Base-by-base conservation (phyloP, 1,284 basidiomycete genomes). In the Irpex sp. region DNA sequence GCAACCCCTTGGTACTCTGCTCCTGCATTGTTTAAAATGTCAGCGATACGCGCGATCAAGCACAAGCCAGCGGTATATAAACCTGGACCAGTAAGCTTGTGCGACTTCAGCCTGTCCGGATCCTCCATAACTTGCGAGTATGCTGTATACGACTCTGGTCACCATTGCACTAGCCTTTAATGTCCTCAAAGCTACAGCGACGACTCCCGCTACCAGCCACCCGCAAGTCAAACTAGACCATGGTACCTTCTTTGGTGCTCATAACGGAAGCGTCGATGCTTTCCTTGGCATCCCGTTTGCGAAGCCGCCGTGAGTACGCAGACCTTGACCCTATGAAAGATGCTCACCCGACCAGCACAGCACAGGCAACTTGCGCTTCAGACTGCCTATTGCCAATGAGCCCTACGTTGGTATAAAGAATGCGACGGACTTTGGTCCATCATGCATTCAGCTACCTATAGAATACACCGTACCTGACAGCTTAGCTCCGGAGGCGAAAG, bases 391-490 rank as follows among this genome's bases (percentile, higher is more conserved):
- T 42, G 65, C 79, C 0, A 74, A 75, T 18, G 58, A 71, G 0
- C 66, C 77, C 1, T 84, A 83, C 65, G 74, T 65, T 1, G 75
- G 74, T 1, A 72, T 67, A 0, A 67, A 78, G 54, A 65, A 71
- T 18, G 82, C 80, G 0, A 77, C 74, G 0, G 58, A 68, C 0
- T 83, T 74, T 62, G 83, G 82, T 0, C 70, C 74, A 7, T 69
- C 78, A 1, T 86, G 83, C 61, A 78, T 80, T 16, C 83, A 85
- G 59, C 82, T 83, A 64, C 66, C 69, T 67, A 6, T 48, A 53
- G 8, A 10, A 10, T 19, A 39, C 28, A 14, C 51, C 5, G 7
- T 62, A 4, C 61, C 57, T 45, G 39, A 45, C 28, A 21, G 23
- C 42, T 12, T 53, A 21, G n/a, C 39, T 10, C 23, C 51, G 5